Evolutionary conservation across 2,329 filamentous ascomycete species (phyloP), one percentile per base, ranked within the genome.

Genomic region (Ilyonectria sp.): DNA sequence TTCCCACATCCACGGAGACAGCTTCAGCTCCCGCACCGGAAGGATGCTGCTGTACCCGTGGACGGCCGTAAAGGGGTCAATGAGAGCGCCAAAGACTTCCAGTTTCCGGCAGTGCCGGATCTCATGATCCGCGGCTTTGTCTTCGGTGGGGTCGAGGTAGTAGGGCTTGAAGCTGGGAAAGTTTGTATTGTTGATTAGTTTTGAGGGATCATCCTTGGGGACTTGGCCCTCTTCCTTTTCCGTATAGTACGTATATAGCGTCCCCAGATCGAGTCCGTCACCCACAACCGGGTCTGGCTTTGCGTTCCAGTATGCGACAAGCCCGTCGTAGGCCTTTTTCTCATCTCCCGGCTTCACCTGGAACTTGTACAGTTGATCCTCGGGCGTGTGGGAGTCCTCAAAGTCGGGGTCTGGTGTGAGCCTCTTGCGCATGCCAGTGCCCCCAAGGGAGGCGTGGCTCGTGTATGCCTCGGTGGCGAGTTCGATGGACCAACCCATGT

Each of bases 401-500:
- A 11, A 15, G 8, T 9, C 11, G 2, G 9, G 35, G 35, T 40
- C 35, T 11, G 35, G 35, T 7, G 15, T 9, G 35, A 40, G 35
- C 35, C 35, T 40, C 35, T 13, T 40, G 35, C 11, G 35, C 35
- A 40, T 40, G 11, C 2, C 5, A 17, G 35, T 13, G 11, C 15
- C 15, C 11, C 35, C 35, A 11, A 40, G 35, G 4, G 35, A 40
- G 11, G 35, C 35, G 35, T 40, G 35, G 35, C 35, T 40, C 35
- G 35, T 40, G 35, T 40, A 40, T 11, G 35, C 35, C 9, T 40
- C 35, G 35, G 15, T 11, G 7, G 35, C 75, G 1, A 85, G 72
- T 71, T 85, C 83, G 0, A 85, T 64, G 0, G 76, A 79, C 73
- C 73, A 82, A 4, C 81, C 83, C n/a, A 75, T 77, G 46, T 85